Evolutionary conservation across 2,329 filamentous ascomycete genomes (phyloP), one percentile per base, ranked within the genome.

Genomic region (Magnaporthiopsis rhizophila): DNA sequence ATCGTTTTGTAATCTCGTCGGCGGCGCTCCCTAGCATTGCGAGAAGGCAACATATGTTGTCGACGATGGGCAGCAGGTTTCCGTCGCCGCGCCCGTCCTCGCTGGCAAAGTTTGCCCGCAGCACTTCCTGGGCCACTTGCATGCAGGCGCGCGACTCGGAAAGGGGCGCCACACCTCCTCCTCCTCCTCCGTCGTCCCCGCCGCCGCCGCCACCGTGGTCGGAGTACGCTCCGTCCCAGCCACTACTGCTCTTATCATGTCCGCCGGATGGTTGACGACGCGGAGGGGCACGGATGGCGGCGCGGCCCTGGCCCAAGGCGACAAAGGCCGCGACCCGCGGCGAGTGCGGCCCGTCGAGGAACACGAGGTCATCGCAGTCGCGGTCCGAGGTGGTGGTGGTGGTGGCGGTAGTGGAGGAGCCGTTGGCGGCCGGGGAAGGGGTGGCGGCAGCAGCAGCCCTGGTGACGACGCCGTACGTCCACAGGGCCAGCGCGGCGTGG

Each of bases 401-500:
- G 57, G n/a, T 21, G 26, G 24, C 18, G 3, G 26, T 26, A 26
- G 26, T 26, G 26, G 57, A 58, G 26, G 11, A 3, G 1, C 28
- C 28, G 28, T 8, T 21, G 45, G 21, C 7, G 45, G 3, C 6
- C 2, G 45, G 21, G 45, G 45, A 18, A n/a, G 21, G 45, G 18
- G 45, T 53, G 2, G 45, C 5, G 4, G 21, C 21, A 11, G 45
- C 45, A 53, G 45, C 72, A 18, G 82, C 79, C 66, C 77, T 74
- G 26, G 76, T 79, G 7, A 87, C 78, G 0, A 90, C 83, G 0
- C 87, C 86, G 68, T 88, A 90, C 0, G 83, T 83, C 89, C 89
- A 92, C 57, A 91, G 76, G 0, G 85, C 84, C 5, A 92, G 77
- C 15, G 83, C 81, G 4, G 86, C 87, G 71, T 91, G 88, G 70